These are phyloP conservation scores for Dryas integrifolia DNA, from an alignment of 331 rosid genomes.

Conservation along the genomic window DNA sequence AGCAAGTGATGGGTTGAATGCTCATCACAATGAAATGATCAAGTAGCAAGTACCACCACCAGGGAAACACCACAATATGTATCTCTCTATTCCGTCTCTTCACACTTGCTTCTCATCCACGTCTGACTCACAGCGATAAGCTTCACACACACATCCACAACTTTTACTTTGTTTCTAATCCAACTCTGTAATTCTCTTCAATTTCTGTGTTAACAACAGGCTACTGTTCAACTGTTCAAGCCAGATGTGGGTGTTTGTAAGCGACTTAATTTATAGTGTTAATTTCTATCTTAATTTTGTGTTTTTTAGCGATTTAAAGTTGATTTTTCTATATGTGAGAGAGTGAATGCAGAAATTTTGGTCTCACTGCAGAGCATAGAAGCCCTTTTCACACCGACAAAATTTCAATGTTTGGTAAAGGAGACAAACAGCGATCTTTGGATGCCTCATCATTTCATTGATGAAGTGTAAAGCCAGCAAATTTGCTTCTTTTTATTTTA, in stretches of 20 bases:
- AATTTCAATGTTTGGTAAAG: neutral
- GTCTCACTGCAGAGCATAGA: neutral
- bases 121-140: slow-evolving; percentile 4
- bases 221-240: neutral
- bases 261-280: neutral
- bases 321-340: neutral
- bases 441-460: slow-evolving; percentile 26
- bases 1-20: neutral
- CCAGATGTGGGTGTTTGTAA: neutral
- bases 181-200: neutral
- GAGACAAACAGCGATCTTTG: slow-evolving; percentile 20
- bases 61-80: slow-evolving; percentile 7
- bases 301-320: neutral
- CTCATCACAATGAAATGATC: neutral
- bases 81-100: slow-evolving; percentile 8
- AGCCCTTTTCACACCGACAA: slow-evolving; percentile 20
- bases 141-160: neutral
- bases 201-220: neutral
- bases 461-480: slow-evolving; percentile 2
- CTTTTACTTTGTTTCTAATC: neutral
- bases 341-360: neutral
- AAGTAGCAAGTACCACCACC: slow-evolving; percentile 13
- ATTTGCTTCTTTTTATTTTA: neutral
- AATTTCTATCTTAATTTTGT: neutral
- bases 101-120: slow-evolving; percentile 3